These are phyloP conservation scores for Coemansia sp. DNA, from an alignment of 192 early-diverging fungal genomes.

Conservation along the genomic window DNA sequence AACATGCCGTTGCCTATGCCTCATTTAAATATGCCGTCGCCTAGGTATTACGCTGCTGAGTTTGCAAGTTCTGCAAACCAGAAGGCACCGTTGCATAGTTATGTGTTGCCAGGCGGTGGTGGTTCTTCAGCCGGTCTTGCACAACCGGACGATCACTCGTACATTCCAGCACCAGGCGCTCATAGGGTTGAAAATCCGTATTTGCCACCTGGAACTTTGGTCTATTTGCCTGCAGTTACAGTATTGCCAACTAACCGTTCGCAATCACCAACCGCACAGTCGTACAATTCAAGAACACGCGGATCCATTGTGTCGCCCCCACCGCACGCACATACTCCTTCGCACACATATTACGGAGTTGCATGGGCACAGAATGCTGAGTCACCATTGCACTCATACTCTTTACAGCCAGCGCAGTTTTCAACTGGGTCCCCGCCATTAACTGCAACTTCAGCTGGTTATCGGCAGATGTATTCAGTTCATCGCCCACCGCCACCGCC, in stretches of 20 bases:
- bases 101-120: neutral
- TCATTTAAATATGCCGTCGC: neutral
- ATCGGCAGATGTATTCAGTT: neutral
- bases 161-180: neutral
- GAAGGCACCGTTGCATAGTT: neutral
- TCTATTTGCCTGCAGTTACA: constrained; percentile 24
- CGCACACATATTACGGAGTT: neutral
- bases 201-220: constrained; percentile 21
- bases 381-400: neutral
- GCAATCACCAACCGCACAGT: neutral
- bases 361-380: neutral
- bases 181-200: constrained; percentile 15
- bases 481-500: constrained; percentile 1
- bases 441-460: neutral
- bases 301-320: neutral
- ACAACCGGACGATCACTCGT: neutral
- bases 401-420: neutral
- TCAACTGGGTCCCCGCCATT: neutral
- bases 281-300: neutral
- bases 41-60: neutral
- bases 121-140: neutral
- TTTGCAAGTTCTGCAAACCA: neutral
- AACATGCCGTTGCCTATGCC: neutral
- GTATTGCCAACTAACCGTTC: constrained; percentile 9
- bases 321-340: neutral